Conservation (phyloP, 257 asterid species). For the Prunella vulgaris region DNA sequence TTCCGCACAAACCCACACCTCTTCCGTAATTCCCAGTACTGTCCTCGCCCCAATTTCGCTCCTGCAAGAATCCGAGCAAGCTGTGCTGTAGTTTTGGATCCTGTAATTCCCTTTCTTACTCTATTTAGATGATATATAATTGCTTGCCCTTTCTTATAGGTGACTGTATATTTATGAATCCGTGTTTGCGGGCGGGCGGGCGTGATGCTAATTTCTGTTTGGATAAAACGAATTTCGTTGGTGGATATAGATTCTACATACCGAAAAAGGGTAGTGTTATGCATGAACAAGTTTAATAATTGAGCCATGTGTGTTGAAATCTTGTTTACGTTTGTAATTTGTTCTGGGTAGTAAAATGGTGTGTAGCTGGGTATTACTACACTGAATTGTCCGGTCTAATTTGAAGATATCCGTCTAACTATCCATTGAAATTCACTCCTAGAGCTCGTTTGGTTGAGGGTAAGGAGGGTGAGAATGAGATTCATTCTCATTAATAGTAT, state of each 20-base stretch:
- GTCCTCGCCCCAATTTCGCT: constrained; percentile 25
- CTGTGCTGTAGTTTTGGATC: constrained; percentile 52
- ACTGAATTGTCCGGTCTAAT: not conserved
- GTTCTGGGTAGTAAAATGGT: too few species aligned
- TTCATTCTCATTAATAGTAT: too few species aligned
- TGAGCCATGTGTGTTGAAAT: not conserved
- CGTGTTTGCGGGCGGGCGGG: not conserved
- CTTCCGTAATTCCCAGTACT: constrained; percentile 26
- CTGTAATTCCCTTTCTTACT: constrained; percentile 41
- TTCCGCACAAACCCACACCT: constrained; percentile 27
- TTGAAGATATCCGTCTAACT: not conserved
- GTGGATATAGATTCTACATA: not conserved
- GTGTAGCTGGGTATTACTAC: too few species aligned
- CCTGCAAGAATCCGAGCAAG: constrained; percentile 49
- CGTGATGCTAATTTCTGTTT: not conserved
- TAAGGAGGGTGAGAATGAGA: too few species aligned
- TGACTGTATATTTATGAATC: not conserved
- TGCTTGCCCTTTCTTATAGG: not conserved
- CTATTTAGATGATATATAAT: not conserved
- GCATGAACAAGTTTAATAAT: not conserved
- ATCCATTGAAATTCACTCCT: not conserved
- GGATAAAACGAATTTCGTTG: not conserved
- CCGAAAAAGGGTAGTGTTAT: not conserved
- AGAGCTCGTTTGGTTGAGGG: too few species aligned
- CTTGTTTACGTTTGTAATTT: too few species aligned